phyloP scores from a whole-genome alignment of 306 rosid species.

The Parietaria judaica region DNA sequence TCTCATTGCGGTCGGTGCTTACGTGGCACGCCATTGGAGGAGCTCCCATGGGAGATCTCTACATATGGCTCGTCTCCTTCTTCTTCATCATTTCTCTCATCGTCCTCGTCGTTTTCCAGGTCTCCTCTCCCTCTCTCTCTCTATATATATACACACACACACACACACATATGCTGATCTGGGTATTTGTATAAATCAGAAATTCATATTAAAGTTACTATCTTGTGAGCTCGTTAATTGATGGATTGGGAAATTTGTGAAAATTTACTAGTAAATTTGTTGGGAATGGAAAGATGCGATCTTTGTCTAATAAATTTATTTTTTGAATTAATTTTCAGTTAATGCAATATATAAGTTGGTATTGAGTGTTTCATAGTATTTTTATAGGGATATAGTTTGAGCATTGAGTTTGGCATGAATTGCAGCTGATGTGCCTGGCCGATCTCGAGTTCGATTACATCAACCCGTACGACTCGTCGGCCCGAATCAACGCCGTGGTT shows the following conservation, averaged over 20 bases:
- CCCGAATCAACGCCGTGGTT: slow-evolving; percentile 55
- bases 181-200: neutral
- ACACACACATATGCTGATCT: neutral
- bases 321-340: no score
- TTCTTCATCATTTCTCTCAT: slow-evolving; percentile 69
- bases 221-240: neutral
- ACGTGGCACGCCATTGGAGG: slow-evolving; percentile 5
- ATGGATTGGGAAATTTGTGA: no score
- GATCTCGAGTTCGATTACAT: slow-evolving; percentile 91
- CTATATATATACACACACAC: no score
- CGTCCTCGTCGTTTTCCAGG: slow-evolving; percentile 77
- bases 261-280: no score
- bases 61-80: slow-evolving; percentile 83
- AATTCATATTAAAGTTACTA: neutral
- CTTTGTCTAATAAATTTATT: no score
- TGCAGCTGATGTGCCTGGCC: slow-evolving; percentile 96
- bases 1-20: slow-evolving; percentile 3
- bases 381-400: neutral
- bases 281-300: no score
- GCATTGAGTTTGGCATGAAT: neutral
- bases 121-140: slow-evolving; percentile 10
- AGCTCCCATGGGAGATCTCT: slow-evolving; percentile 59
- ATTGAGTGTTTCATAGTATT: no score
- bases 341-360: no score
- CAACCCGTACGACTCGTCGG: slow-evolving; percentile 83